Evolutionary conservation across 345 rosid genomes (phyloP).

Genomic region (Psidium guajava): DNA sequence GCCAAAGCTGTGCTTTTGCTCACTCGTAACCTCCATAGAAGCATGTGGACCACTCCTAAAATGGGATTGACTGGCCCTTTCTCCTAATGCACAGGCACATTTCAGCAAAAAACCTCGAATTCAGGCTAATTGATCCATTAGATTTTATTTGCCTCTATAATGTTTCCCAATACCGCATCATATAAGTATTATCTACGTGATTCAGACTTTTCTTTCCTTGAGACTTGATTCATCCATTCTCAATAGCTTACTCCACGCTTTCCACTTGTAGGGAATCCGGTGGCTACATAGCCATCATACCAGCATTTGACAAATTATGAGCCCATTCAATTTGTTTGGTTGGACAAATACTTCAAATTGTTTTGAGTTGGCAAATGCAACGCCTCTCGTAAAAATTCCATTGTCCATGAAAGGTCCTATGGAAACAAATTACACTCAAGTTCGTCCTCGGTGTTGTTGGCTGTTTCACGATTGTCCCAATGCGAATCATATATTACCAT

Average conservation of each 20-base stretch:
- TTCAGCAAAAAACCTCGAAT: background rate
- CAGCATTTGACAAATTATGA: background rate
- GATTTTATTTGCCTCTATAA: background rate
- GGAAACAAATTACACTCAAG: background rate
- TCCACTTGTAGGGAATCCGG: background rate
- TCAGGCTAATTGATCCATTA: background rate
- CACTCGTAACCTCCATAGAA: background rate
- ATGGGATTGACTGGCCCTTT: background rate
- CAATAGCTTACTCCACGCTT: background rate
- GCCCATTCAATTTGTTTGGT: background rate
- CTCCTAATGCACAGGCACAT: background rate
- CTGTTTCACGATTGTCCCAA: background rate
- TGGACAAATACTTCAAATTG: background rate
- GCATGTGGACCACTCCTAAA: background rate
- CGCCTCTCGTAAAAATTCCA: background rate
- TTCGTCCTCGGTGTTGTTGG: background rate
- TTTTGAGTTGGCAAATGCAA: background rate
- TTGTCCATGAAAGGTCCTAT: background rate
- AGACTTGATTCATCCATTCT: background rate
- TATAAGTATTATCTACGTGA: background rate
- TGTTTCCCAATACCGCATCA: background rate
- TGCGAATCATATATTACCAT: background rate
- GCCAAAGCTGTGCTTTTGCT: too few relatives aligned
- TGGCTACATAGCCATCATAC: background rate
- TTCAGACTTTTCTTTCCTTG: background rate